Evolutionary conservation across 306 rosid genomes (phyloP), one percentile per base, ranked within the genome.

Genomic region (Hylodesmum podocarpum): DNA sequence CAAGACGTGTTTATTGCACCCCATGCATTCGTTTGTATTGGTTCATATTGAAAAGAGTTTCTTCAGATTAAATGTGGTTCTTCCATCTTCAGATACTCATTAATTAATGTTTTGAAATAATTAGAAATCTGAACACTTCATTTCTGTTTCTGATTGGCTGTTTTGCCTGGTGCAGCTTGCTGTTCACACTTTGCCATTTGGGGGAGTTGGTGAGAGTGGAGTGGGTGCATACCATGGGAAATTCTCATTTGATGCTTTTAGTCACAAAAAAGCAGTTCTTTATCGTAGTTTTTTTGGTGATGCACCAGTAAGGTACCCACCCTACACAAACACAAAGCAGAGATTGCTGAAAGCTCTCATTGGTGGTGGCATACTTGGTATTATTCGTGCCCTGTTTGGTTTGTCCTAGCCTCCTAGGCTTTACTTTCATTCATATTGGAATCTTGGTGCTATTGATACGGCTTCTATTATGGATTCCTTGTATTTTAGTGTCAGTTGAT

Each of bases 201-300:
- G 99, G 41, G 99, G 99, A 86, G 97, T 96, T 64, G 98, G 97
- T 75, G 99, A 96, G 66, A 96, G 99, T 78, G 99, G 99, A 82
- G 75, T 89, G 79, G 99, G 99, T 70, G 70, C 98, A 63, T 92
- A 92, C 84, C 99, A 96, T 66, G 99, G 99, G 51, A 96, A 96
- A 76, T 96, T 92, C 82, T 93, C 99, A 6, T 96, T 96, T 55
- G 99, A 96, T 64, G 90, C 96, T 33, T 93, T 96, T 70, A 92
- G 90, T 86, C 99, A 96, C 81, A 92, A 96, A 85, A 96, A 96
- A 76, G 97, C 90, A 25, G 98, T 96, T 75, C 72, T 96, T 9
- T 96, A 93, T 81, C 98, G 98, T 11, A 77, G 93, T 41, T 96
- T 92, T 29, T 8, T 47, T 0, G 98, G 90, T 4, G 99, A 96